Evolutionary conservation across 306 rosid species (phyloP), one percentile per base, ranked within the genome.

Genomic region (Castanea crenata): DNA sequence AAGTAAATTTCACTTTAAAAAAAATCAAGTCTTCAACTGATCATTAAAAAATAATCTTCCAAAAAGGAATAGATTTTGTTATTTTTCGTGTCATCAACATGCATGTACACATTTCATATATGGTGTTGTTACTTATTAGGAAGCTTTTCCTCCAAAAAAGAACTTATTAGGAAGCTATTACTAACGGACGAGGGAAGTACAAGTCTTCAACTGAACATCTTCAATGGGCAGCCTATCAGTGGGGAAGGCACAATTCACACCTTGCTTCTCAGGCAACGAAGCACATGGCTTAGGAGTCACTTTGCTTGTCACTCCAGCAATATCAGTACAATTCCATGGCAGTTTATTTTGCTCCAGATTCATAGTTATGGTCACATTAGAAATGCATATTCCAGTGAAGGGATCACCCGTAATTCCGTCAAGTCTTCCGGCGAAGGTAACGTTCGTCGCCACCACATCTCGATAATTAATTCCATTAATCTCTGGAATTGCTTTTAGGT

Each of bases 301-400:
- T 44, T 78, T 85, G 54, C 86, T 86, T 3, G 93, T 86, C 8
- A 72, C 21, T 5, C 98, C 97, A 35, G 56, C 81, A 69, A 93
- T 6, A 69, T 86, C 27, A 27, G 87, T 86, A 69, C 98, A 91
- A 27, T 87, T 88, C 98, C 98, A 93, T 56, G 80, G 92, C 59
- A 82, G 20, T 31, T 91, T 56, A 62, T 88, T 77, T 0, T 61
- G 72, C 5, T 74, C 20, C 5, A 15, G 68, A 51, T 69, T 52
- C 67, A 92, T 0, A 1, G 58, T 72, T 0, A 85, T 82, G 3
- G 78, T 76, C 31, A 76, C 85, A 64, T 93, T 91, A 25, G 96
- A 89, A 21, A 91, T 76, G 44, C 98, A 93, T 9, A 91, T 91
- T 55, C 89, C 87, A 6, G 74, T 91, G 20, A 89, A 91, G 5